Base-by-base conservation (phyloP, 2,329 filamentous ascomycete genomes). In the Scedosporium minutisporum region DNA sequence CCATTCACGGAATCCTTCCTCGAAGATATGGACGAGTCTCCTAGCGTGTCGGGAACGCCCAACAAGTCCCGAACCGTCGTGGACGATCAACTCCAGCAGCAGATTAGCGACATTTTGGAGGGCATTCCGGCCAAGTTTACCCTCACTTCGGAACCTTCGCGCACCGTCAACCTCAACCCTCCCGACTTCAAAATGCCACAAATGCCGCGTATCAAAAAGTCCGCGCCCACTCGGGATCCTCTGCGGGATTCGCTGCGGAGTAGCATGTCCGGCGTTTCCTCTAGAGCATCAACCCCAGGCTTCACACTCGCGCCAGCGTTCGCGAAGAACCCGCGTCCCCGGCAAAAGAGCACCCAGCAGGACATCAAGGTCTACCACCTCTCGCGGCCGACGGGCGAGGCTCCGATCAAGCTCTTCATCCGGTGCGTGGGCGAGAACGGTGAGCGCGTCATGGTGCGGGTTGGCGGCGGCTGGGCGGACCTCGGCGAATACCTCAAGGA, bases 391-490 rank as follows among this genome's bases (percentile, higher is more conserved):
- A 91, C 88, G 42, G 90, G 90, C 63, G 88, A 95, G 66, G 85
- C 91, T 12, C 95, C 95, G 0, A 93, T 97, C 71, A 97, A 97
- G 75, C 84, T 99, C 4, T 96, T 96, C 70, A 93, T 99, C 61
- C 89, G 95, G 16, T 87, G 92, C 1, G 93, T 99, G 2, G 95
- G 95, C 59, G 92, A 96, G 72, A 82, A 86, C 63, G 91, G 90
- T 16, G 92, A 97, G 74, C 87, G 95, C 60, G 92, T 97, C 65
- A 97, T 99, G 95, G 95, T 99, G 6, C 89, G 95, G 42, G 93
- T 99, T 12, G 95, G 95, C 12, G 95, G 95, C 64, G 95, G 95
- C n/a, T 99, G 95, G 95, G 92, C 93, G 14, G 95, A 99, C 73
- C 79, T 99, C 21, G 93, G 90, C 44, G 95, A 97, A 73, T 99